Evolutionary conservation across 78 protist genomes (phyloP), one percentile per base, ranked within the genome.

Genomic region (Blattamonas nauphoetae): DNA sequence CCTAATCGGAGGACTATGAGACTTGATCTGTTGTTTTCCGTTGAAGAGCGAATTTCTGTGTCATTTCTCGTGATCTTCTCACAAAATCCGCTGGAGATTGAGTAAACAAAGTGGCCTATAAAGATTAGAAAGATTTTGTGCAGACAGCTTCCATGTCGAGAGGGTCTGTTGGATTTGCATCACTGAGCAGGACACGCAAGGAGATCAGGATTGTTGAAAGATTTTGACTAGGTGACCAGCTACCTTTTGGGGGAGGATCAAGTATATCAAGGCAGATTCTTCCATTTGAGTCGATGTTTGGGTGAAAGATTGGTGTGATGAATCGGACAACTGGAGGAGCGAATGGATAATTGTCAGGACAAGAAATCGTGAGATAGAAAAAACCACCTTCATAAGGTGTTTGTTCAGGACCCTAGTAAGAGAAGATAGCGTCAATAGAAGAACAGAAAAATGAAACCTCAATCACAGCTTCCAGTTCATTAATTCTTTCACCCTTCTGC

Each of bases 261-360:
- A 95, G 91, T 6, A 82, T 89, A 86, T 94, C 95, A 32, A 94
- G 89, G 42, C 96, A 94, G 35, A 95, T 94, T 11, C 95, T 63
- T 0, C 97, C 97, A 33, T 89, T 89, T 1, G 46, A 21, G 86
- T 95, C 97, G 41, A 95, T 92, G 89, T 95, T 95, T 11, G 97
- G 97, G 87, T 95, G 97, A 44, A 93, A 94, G 44, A 95, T 87
- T 3, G 95, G 94, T 29, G 97, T 95, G 36, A 63, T 35, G 63
- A 94, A 95, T 21, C 78, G 79, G 3, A 94, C 91, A 81, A 89
- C 86, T 0, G 97, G 97, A 29, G 96, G 96, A 79, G 91, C 93
- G 55, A 93, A 88, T 0, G 97, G 97, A 64, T 95, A 95, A 29
- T 94, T 92, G n/a, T 44, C 78, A 0, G 88, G 88, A 89, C 94